Conservation (phyloP, 305 asterid species). For the Salvia sclarea region DNA sequence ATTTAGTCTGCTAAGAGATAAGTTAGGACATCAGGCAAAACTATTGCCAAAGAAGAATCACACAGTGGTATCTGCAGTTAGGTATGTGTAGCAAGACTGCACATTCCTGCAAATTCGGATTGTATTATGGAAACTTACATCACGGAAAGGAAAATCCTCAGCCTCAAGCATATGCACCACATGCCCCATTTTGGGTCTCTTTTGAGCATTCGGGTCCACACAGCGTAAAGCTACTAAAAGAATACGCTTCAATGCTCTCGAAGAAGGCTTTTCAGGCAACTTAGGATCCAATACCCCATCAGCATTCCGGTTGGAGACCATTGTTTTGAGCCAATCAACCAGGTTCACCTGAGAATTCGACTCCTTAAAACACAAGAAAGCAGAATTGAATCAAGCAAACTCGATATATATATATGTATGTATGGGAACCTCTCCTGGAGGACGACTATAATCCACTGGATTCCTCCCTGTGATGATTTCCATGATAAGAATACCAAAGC, state of each 20-base stretch:
- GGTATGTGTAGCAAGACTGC: background rate
- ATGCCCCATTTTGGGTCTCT: slow-evolving; percentile 94
- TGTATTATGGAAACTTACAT: slow-evolving; percentile 50
- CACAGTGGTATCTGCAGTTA: slow-evolving; percentile 16
- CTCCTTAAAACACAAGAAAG: background rate
- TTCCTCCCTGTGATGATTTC: slow-evolving; percentile 79
- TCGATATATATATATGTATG: background rate
- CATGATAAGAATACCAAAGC: slow-evolving; percentile 90
- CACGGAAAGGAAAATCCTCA: slow-evolving; percentile 84
- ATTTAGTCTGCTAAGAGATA: background rate
- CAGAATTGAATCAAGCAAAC: background rate
- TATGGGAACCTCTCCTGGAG: slow-evolving; percentile 68
- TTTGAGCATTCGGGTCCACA: slow-evolving; percentile 84
- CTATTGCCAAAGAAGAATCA: slow-evolving; percentile 2
- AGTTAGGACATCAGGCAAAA: background rate
- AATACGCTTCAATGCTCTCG: slow-evolving; percentile 75
- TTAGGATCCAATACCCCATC: slow-evolving; percentile 88
- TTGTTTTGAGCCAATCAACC: slow-evolving; percentile 83
- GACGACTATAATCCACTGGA: slow-evolving; percentile 85
- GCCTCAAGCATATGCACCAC: slow-evolving; percentile 93
- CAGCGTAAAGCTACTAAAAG: slow-evolving; percentile 86
- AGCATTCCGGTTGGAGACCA: slow-evolving; percentile 78
- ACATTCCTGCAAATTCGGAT: background rate
- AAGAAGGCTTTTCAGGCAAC: slow-evolving; percentile 66
- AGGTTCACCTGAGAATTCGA: slow-evolving; percentile 58